Evolutionary conservation across 2,329 filamentous ascomycete species (phyloP), one percentile per base, ranked within the genome.

Genomic region (Acephala macrosclerotiorum): DNA sequence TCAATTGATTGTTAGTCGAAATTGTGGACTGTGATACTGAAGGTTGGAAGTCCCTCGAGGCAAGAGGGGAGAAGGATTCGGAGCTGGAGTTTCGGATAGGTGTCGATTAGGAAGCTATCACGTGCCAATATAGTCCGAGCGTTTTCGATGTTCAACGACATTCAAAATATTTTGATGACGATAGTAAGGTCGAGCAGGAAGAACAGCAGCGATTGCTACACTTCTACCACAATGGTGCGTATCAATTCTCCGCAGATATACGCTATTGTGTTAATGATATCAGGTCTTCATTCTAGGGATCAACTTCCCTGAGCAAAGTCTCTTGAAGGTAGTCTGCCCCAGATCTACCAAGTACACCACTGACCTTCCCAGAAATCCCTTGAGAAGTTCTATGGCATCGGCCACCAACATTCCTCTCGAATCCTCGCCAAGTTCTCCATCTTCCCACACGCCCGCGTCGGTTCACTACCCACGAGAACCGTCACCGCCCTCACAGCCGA

Each of bases 361-460:
- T 29, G 47, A 45, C 60, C 60, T 61, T 42, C 56, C n/a, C 71
- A 85, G 90, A 89, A 88, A 84, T 89, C 87, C 57, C 91, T 99
- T 71, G 86, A 93, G 79, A 86, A 86, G 65, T 97, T 97, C 85
- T 97, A 96, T 78, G 92, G 91, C 68, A 86, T 97, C 66, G 94
- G 94, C 8, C 85, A 88, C 45, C 85, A 87, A 70, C 81, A 87
- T 38, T 91, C 91, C 61, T 81, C 85, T 59, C 88, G 89, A 51
- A 89, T 99, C 73, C 91, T 98, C 83, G 92, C 96, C 71, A 94
- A 93, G 75, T 91, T 93, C 82, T 90, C 90, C 73, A 96, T 99
- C 77, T 92, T 97, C 81, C 90, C 93, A 35, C 90, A 87, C 64
- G 91, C 92, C 71, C 91, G 89, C 75, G 84, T 98, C 72, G 92